Evolutionary conservation across 257 asterid genomes (phyloP), one percentile per base, ranked within the genome.

Genomic region (Nicotiana undulata): DNA sequence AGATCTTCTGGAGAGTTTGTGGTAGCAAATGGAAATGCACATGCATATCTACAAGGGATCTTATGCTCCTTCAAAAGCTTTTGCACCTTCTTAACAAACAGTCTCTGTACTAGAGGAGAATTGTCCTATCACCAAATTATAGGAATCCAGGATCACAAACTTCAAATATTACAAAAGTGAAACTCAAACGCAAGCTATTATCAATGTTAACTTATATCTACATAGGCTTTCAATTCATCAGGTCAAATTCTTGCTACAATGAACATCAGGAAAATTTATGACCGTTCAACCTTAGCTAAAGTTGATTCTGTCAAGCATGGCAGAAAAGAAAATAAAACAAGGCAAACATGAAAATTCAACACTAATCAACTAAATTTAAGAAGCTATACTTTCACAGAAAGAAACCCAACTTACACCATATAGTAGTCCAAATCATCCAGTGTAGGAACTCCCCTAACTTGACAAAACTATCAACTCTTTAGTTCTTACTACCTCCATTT

Each of bases 21-120:
- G 76, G 93, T 89, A 81, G 86, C 89, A 86, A 91, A 81, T 68
- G 92, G 86, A 65, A 94, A 93, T 82, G 93, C 93, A 77, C 98
- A 94, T 66, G 97, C 94, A 89, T 94, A 94, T 89, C 98, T 90
- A 85, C 84, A 77, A 86, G 98, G 97, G 59, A 91, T 44, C 24
- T 84, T 82, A 24, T 85, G 93, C 82, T 79, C 89, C 79, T 63
- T 89, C 85, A 90, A 81, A 77, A 91, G 89, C 90, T 86, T 93
- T 83, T 85, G 88, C 83, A 90, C 76, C 88, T 94, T 91, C 82
- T 79, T 85, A 82, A 90, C 83, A 84, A 94, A 90, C 81, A 90
- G 82, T 86, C 91, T 87, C 55, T 94, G 93, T 59, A 87, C 84
- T 65, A 32, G 51, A 63, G 88, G 87, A 81, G 89, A 89, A 46